Percentiles rank a stretch among this genome's conserved stretches.
phyloP scores from a whole-genome alignment of 164 flowering plant genomes.

The Sextonia rubra region DNA sequence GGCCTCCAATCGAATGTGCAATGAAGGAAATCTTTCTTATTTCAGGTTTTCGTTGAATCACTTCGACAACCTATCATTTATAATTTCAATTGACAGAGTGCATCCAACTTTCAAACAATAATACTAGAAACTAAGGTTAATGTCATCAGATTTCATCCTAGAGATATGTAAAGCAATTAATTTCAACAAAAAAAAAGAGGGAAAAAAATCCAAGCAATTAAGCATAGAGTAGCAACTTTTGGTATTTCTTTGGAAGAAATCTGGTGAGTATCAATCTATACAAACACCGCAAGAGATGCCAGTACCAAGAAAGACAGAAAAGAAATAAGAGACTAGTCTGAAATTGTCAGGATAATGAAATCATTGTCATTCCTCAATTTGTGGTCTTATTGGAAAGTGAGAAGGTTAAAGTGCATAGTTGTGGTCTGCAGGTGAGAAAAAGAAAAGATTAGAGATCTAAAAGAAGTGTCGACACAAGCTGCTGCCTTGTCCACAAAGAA shows the following conservation, averaged over 20 bases:
- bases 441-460: not conserved
- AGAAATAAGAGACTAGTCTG: not conserved
- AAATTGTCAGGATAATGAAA: not conserved
- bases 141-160: too few relatives aligned
- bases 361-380: not conserved
- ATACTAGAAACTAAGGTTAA: too few relatives aligned
- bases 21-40: slow-evolving; percentile 75
- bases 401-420: not conserved
- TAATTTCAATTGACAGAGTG: not conserved
- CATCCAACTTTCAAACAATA: too few relatives aligned
- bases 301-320: not conserved
- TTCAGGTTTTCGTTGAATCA: slow-evolving; percentile 51
- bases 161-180: too few relatives aligned
- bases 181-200: too few relatives aligned
- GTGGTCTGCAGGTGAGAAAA: not conserved
- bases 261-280: not conserved
- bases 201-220: too few relatives aligned
- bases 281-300: not conserved
- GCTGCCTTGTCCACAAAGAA: too few relatives aligned
- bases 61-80: slow-evolving; percentile 53
- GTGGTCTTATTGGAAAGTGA: not conserved
- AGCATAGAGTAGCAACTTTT: not conserved
- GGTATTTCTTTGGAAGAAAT: too few relatives aligned
- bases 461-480: too few relatives aligned
- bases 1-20: slow-evolving; percentile 92